A percentile compares a stretch with the other conserved stretches of the same genome.
phyloP scores from a whole-genome alignment of 495 filamentous ascomycete genomes.

The Aspergillus bertholletiae region DNA sequence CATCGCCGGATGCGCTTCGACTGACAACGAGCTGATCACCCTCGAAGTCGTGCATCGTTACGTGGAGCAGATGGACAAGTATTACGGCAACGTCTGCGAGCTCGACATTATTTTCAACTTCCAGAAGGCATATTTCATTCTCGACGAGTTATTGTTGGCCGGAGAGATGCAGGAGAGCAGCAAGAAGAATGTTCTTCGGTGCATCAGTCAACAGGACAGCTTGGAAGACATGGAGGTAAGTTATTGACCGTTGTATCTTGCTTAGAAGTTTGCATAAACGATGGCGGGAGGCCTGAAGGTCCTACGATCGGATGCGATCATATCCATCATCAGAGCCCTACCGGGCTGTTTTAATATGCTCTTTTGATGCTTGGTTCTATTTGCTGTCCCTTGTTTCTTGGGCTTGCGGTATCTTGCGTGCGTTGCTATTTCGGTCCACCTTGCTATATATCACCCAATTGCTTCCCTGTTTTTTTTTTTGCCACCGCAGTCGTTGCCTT shows the following conservation, averaged over 20 bases:
- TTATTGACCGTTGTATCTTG: constrained; percentile 17
- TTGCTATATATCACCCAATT: background rate
- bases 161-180: constrained; percentile 99
- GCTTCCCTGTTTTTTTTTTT: background rate
- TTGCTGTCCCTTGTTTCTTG: background rate
- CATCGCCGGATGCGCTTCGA: constrained; percentile 91
- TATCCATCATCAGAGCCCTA: background rate
- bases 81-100: constrained; percentile 99
- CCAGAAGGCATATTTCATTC: constrained; percentile 98
- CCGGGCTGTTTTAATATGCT: background rate
- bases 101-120: constrained; percentile 99
- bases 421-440: background rate
- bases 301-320: background rate
- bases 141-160: constrained; percentile 92
- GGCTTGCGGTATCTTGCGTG: background rate
- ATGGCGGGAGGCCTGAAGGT: background rate
- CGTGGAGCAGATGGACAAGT: constrained; percentile 99
- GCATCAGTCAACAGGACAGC: constrained; percentile 91
- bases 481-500: background rate
- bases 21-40: constrained; percentile 96
- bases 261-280: background rate
- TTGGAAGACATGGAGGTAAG: constrained; percentile 97
- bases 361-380: background rate
- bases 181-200: constrained; percentile 95
- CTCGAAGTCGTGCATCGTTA: constrained; percentile 98